phyloP scores from a whole-genome alignment of 345 rosid genomes.

The Draba incana region DNA sequence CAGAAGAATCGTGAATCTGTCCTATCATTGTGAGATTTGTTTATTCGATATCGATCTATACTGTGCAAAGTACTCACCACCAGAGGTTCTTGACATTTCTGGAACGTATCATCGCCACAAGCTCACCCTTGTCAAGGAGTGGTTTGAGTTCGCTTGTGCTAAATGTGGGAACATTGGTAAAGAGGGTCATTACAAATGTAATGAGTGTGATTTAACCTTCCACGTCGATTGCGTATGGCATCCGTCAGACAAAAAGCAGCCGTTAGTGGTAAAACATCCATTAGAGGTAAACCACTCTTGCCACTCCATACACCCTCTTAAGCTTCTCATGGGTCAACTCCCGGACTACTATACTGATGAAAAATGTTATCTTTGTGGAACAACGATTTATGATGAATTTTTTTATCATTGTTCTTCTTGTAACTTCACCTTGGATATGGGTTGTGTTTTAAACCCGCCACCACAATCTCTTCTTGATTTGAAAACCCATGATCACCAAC shows the following conservation, averaged over 20 bases:
- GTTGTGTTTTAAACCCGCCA: slow-evolving; percentile 7
- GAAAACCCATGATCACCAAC: slow-evolving; percentile 15
- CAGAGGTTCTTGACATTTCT: neutral
- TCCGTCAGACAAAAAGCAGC: too few species aligned
- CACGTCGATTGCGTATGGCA: neutral
- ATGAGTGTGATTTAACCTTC: slow-evolving; percentile 1
- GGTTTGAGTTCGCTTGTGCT: neutral
- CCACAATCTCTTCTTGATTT: neutral
- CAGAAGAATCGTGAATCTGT: neutral
- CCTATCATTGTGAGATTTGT: neutral
- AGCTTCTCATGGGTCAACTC: neutral
- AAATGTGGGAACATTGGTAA: neutral
- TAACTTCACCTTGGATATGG: neutral
- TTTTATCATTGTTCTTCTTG: neutral
- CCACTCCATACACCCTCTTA: neutral
- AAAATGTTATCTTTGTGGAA: neutral
- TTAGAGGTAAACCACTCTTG: neutral
- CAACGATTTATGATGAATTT: too few species aligned
- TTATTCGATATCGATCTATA: neutral
- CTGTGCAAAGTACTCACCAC: neutral
- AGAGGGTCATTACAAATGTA: neutral
- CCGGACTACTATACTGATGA: neutral
- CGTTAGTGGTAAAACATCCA: neutral
- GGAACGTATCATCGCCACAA: neutral
- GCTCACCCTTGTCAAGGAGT: neutral